phyloP scores from a whole-genome alignment of 495 filamentous ascomycete species.

The Talaromyces liani region DNA sequence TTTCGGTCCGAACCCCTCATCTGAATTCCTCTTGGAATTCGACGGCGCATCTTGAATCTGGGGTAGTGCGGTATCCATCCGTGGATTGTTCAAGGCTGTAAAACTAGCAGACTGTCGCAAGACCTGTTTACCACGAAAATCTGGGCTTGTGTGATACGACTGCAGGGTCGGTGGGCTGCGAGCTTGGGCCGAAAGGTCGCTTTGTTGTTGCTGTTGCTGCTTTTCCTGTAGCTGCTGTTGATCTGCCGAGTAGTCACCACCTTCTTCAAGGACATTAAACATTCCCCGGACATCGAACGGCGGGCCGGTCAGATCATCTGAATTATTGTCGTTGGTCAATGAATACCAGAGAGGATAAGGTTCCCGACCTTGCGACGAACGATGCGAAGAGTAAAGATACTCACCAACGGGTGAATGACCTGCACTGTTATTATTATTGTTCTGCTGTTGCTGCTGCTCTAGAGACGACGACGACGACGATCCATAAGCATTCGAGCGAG shows the following conservation, averaged over 20 bases:
- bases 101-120: slow-evolving; percentile 80
- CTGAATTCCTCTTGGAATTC: slow-evolving; percentile 73
- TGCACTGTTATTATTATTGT: slow-evolving; percentile 18
- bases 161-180: slow-evolving; percentile 44
- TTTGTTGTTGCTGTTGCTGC: slow-evolving; percentile 7
- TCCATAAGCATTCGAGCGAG: slow-evolving; percentile 44
- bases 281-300: slow-evolving; percentile 65
- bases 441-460: slow-evolving; percentile 23
- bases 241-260: slow-evolving; percentile 45
- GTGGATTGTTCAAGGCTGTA: slow-evolving; percentile 50
- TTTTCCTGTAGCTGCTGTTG: slow-evolving; percentile 12
- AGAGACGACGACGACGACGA: slow-evolving; percentile 45
- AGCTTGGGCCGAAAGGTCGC: slow-evolving; percentile 19
- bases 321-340: slow-evolving; percentile 48
- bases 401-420: slow-evolving; percentile 45
- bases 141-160: slow-evolving; percentile 51
- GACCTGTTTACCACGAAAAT: slow-evolving; percentile 44
- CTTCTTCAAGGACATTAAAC: slow-evolving; percentile 57
- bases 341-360: slow-evolving; percentile 37
- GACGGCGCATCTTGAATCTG: slow-evolving; percentile 34
- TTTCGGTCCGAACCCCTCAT: slow-evolving; percentile 61
- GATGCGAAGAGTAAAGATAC: slow-evolving; percentile 25
- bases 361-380: slow-evolving; percentile 24
- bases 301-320: slow-evolving; percentile 64
- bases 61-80: slow-evolving; percentile 50